phyloP scores from a whole-genome alignment of 1,284 basidiomycete genomes.

The Moesziomyces sp. region DNA sequence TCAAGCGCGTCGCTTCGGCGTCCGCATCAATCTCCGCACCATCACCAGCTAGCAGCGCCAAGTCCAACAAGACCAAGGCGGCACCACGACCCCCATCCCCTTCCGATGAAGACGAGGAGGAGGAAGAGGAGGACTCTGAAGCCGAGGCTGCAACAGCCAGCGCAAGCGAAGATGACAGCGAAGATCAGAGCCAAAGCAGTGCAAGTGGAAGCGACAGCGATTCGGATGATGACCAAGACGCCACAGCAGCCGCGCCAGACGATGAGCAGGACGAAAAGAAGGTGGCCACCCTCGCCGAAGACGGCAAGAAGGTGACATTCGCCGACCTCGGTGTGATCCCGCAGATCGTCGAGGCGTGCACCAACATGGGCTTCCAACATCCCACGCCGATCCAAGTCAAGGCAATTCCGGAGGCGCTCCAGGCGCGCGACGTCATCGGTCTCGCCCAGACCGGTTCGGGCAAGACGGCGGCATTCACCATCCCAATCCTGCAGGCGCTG shows the following conservation, averaged over 20 bases:
- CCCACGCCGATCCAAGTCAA: constrained; percentile 94
- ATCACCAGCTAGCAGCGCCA: constrained; percentile 10
- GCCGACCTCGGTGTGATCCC: constrained; percentile 83
- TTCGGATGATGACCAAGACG: constrained; percentile 1
- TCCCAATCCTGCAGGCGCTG: constrained; percentile 94
- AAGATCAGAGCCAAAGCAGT: background rate
- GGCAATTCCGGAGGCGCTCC: constrained; percentile 87
- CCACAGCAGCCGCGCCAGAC: background rate
- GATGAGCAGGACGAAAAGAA: constrained; percentile 31
- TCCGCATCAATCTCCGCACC: constrained; percentile 4
- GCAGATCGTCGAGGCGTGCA: constrained; percentile 86
- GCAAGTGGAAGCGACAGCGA: background rate
- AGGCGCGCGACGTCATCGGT: constrained; percentile 94
- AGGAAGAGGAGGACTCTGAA: constrained; percentile 4
- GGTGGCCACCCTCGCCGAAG: constrained; percentile 19
- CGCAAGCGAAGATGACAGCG: background rate
- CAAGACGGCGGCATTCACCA: constrained; percentile 96
- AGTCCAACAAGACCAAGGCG: constrained; percentile 16
- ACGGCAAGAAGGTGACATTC: constrained; percentile 68
- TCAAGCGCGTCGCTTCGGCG: constrained; percentile 9
- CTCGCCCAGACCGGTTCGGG: constrained; percentile 97
- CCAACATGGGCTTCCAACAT: constrained; percentile 82
- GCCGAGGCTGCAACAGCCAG: constrained; percentile 6
- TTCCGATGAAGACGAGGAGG: constrained; percentile 5
- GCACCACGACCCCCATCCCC: constrained; percentile 10